phyloP scores from a whole-genome alignment of 805 yeast genomes.

The Saccharomycopsis selenospora region DNA sequence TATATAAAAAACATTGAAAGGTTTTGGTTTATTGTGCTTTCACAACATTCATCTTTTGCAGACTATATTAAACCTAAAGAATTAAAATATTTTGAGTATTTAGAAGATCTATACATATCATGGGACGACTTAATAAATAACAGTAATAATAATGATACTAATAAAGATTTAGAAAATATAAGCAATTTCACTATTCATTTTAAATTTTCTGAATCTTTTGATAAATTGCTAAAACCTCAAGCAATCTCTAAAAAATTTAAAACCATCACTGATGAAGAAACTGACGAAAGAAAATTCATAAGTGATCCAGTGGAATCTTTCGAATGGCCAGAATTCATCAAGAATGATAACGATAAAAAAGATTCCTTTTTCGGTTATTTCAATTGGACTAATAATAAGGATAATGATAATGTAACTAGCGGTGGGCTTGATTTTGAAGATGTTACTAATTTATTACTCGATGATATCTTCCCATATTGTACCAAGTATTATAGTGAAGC shows the following conservation, averaged over 20 bases:
- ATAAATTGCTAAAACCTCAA: constrained; percentile 42
- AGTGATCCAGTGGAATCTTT: constrained; percentile 46
- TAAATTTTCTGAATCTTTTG: constrained; percentile 42
- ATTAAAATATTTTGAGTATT: constrained; percentile 61
- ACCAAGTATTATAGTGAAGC: constrained; percentile 76
- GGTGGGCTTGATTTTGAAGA: constrained; percentile 52
- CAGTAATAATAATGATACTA: constrained; percentile 26
- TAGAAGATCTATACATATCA: constrained; percentile 56
- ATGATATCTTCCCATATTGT: constrained; percentile 81
- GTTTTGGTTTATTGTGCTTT: constrained; percentile 84
- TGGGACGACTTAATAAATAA: constrained; percentile 35
- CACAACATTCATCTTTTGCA: constrained; percentile 77
- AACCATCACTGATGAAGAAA: constrained; percentile 27
- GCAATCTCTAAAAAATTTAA: constrained; percentile 53
- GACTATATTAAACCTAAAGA: constrained; percentile 75
- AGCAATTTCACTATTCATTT: constrained; percentile 57
- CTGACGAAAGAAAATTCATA: constrained; percentile 34
- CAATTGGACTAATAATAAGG: constrained; percentile 71
- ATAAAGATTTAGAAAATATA: constrained; percentile 28
- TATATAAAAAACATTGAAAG: constrained; percentile 51
- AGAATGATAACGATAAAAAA: constrained; percentile 52
- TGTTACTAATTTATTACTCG: constrained; percentile 61
- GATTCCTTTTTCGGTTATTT: constrained; percentile 83
- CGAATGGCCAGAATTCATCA: constrained; percentile 59
- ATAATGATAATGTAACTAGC: constrained; percentile 24